Evolutionary conservation across 768 basidiomycete species (phyloP).

Genomic region (Psilocybe azurescens): DNA sequence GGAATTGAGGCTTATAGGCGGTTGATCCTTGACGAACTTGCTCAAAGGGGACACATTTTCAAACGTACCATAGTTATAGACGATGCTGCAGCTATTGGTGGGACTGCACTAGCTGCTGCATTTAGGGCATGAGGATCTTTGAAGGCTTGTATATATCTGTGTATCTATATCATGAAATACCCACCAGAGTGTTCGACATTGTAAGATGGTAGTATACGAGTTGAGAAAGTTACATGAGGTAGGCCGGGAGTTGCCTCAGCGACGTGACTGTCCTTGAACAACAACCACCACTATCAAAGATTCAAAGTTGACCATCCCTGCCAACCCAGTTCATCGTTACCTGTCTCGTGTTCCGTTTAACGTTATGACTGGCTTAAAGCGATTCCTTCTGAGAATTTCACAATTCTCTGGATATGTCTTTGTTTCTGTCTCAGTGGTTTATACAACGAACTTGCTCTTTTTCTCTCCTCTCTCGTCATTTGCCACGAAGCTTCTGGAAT

Average conservation of each 20-base stretch:
- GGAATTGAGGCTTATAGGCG: conserved; percentile 65
- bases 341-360: neutral
- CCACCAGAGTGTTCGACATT: neutral
- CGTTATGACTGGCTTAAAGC: conserved; percentile 16
- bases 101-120: conserved; percentile 53
- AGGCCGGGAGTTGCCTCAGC: too few relatives aligned
- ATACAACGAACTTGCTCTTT: conserved; percentile 47
- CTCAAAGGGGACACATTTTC: conserved; percentile 64
- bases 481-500: conserved; percentile 30
- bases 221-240: too few relatives aligned
- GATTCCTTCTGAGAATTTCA: conserved; percentile 18
- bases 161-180: neutral
- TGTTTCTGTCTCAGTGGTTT: conserved; percentile 43
- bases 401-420: conserved; percentile 30
- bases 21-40: conserved; percentile 60
- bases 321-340: neutral
- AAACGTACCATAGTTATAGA: conserved; percentile 67
- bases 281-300: neutral
- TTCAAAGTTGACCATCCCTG: neutral
- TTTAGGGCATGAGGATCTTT: neutral
- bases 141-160: neutral
- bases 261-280: too few relatives aligned
- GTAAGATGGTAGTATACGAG: too few relatives aligned
- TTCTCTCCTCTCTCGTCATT: conserved; percentile 35
- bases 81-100: conserved; percentile 73